Base-by-base conservation (phyloP, 495 filamentous ascomycete genomes). In the Penicillium angulare region DNA sequence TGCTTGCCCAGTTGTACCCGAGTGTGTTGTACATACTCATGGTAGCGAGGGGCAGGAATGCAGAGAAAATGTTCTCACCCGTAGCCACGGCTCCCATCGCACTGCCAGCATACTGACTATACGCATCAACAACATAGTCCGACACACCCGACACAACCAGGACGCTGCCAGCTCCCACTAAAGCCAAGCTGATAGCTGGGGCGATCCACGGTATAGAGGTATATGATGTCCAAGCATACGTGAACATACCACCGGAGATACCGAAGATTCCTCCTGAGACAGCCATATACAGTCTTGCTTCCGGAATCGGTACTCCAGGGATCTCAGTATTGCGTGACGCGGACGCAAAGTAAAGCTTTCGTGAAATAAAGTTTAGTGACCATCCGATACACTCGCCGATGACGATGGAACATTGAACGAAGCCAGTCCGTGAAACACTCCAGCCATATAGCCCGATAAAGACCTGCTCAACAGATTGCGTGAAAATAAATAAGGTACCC, bases 401-500 rank as follows among this genome's bases (percentile, higher is more conserved):
- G 2, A 73, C 69, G 13, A 73, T 63, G 0, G 69, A 66, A n/a
- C 43, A 47, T 46, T 72, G 69, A 20, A 74, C 59, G 34, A 68
- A 71, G 15, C 71, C 71, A 2, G 67, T 54, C 27, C 72, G 59
- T 5, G 58, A 31, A 5, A 60, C 53, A 7, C 39, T 44, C 65
- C 67, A 73, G 49, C 50, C 64, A 43, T 72, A 73, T 2, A 71
- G 53, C 0, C 49, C 64, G 3, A 43, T 29, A 31, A 63, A 75
- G 5, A 76, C 72, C 42, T 74, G 71, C 47, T 69, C 68, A 12
- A 75, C 67, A 5, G 65, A 71, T 39, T 76, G 73, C 1, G 72
- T 76, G 57, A 71, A 73, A 9, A 83, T 58, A 53, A 75, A 84
- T 7, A 82, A 52, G 1, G 71, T 77, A 13, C 79, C 80, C 23